Conservation (phyloP, 2,329 filamentous ascomycete species). For the Stachybotrys chartarum region DNA sequence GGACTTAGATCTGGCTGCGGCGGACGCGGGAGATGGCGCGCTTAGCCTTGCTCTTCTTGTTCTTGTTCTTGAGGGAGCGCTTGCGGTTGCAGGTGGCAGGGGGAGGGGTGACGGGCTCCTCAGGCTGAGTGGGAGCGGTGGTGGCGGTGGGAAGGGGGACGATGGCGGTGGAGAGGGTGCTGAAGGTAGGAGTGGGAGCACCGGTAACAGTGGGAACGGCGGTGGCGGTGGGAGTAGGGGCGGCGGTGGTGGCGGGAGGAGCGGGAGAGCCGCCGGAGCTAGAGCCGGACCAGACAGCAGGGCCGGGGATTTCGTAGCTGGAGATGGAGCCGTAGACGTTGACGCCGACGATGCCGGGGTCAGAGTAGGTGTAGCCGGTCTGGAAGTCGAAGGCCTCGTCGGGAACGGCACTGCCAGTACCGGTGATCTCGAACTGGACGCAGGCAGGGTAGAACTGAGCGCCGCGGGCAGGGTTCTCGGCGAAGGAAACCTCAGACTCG, state of each 20-base stretch:
- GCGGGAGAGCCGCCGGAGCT: constrained; percentile 9
- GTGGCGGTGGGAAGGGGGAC: not conserved
- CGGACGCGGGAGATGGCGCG: not conserved
- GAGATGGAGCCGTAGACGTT: constrained; percentile 43
- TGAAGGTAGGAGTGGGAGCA: not conserved
- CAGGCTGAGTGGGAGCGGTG: not conserved
- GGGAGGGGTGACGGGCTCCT: not conserved
- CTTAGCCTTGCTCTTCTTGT: not conserved
- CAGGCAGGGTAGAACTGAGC: constrained; percentile 46
- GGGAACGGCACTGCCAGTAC: constrained; percentile 31
- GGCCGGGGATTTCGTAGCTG: constrained; percentile 27
- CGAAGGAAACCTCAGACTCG: constrained; percentile 28
- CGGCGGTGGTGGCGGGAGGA: not conserved
- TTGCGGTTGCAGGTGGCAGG: not conserved
- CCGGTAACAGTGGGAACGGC: not conserved
- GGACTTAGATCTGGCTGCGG: not conserved
- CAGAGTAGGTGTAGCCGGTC: constrained; percentile 47
- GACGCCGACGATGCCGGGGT: constrained; percentile 47
- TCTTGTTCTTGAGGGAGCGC: not conserved
- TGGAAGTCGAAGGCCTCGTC: constrained; percentile 36
- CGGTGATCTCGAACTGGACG: constrained; percentile 53
- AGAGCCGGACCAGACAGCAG: constrained; percentile 20
- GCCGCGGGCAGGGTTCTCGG: constrained; percentile 22
- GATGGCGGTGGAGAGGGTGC: not conserved
- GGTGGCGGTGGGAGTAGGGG: not conserved